A percentile compares a stretch with the other conserved stretches of the same genome.
These are phyloP conservation scores for Citrullus colocynthis DNA, from an alignment of 306 rosid genomes.

Conservation along the genomic window DNA sequence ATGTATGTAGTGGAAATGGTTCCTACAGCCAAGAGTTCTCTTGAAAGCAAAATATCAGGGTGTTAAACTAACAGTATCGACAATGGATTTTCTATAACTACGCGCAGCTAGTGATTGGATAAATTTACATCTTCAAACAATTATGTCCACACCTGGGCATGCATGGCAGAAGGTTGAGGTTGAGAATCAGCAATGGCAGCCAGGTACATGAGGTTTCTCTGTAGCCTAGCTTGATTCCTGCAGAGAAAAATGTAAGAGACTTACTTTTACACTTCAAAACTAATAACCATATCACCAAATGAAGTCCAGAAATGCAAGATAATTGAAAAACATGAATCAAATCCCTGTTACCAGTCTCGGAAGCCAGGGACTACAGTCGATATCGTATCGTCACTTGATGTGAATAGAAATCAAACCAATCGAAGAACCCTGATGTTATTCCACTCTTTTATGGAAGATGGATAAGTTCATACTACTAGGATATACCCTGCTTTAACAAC, in stretches of 20 bases:
- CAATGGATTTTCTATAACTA: not conserved
- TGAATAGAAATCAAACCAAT: not conserved
- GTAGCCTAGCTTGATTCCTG: slow-evolving; percentile 97
- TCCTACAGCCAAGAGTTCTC: not conserved
- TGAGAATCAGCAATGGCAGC: slow-evolving; percentile 99
- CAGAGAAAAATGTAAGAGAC: not conserved
- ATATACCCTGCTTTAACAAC: not conserved
- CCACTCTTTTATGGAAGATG: not conserved
- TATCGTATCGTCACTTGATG: not conserved
- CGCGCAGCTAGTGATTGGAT: not conserved
- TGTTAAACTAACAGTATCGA: not conserved
- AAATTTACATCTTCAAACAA: not conserved
- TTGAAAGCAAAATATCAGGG: not conserved
- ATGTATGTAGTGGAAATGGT: not conserved
- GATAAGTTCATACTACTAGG: not conserved
- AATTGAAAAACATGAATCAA: not conserved
- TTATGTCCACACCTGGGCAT: slow-evolving; percentile 54
- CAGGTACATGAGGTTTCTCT: slow-evolving; percentile 91
- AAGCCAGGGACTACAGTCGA: not conserved
- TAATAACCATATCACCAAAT: not conserved
- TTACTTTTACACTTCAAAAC: not conserved
- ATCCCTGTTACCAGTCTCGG: not conserved
- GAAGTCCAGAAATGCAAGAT: not conserved
- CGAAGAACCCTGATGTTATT: not conserved
- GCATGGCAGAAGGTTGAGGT: slow-evolving; percentile 81